Conservation (phyloP, 1,284 basidiomycete genomes). For the Inonotus hispidus region DNA sequence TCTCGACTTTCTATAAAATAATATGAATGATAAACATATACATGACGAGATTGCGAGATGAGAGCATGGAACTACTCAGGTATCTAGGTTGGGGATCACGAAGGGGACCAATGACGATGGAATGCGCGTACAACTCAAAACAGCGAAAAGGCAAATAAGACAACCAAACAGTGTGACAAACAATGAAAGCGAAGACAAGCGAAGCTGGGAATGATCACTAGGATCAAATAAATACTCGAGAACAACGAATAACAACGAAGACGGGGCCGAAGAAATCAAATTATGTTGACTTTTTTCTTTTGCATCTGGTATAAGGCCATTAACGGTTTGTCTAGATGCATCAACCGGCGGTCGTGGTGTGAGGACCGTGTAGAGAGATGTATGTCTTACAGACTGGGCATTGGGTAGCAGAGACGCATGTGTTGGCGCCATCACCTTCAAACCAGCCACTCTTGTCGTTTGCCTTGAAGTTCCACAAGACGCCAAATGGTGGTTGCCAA, state of each 20-base stretch:
- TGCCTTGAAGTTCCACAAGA: constrained; percentile 12
- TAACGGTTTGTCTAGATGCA: not conserved
- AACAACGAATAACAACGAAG: not conserved
- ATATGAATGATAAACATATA: not conserved
- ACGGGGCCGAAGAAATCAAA: not conserved
- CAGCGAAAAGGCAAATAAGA: not conserved
- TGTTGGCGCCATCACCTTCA: not conserved
- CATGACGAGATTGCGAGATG: not conserved
- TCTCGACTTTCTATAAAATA: not conserved
- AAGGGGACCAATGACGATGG: not conserved
- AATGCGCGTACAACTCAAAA: no score
- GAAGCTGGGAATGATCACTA: not conserved
- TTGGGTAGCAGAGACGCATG: not conserved
- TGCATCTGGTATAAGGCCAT: not conserved
- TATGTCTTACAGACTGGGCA: constrained; percentile 4
- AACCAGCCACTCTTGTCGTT: constrained; percentile 1
- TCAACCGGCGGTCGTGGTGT: not conserved
- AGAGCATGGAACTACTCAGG: not conserved
- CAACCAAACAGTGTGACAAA: not conserved
- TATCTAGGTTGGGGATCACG: not conserved
- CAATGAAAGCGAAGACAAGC: not conserved
- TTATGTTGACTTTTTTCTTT: not conserved
- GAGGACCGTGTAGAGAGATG: not conserved
- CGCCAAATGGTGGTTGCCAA: not conserved
- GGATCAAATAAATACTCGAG: not conserved